These are phyloP conservation scores for Globisporangium canariense DNA, from an alignment of 352 stramenopile genomes.

Conservation along the genomic window DNA sequence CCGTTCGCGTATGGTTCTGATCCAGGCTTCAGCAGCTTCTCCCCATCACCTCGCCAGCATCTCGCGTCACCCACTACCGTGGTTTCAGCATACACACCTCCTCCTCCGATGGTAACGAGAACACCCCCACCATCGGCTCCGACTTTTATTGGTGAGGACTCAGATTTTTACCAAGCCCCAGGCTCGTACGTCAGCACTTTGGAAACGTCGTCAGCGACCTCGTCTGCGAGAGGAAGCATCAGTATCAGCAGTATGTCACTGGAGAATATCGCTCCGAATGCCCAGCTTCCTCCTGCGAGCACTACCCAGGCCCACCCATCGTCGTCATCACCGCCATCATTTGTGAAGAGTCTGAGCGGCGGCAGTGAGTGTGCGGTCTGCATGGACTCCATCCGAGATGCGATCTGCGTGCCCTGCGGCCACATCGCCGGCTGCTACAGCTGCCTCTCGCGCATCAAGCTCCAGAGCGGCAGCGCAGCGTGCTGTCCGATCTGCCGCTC, in stretches of 20 bases:
- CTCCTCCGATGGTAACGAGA: background rate
- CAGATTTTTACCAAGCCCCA: constrained; percentile 4
- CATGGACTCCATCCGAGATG: constrained; percentile 36
- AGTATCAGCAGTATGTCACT: background rate
- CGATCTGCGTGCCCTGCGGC: constrained; percentile 51
- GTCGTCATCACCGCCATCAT: background rate
- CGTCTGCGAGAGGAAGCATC: background rate
- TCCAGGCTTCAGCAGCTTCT: constrained; percentile 4
- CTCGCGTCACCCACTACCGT: constrained; percentile 15
- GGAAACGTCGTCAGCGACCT: background rate
- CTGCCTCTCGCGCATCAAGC: constrained; percentile 40
- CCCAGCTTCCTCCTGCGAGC: background rate
- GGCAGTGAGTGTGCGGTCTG: constrained; percentile 43
- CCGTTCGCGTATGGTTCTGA: background rate
- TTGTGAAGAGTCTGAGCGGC: background rate
- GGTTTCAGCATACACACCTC: constrained; percentile 2
- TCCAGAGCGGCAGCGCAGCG: constrained; percentile 15
- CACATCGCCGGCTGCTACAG: constrained; percentile 44
- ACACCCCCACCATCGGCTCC: constrained; percentile 12
- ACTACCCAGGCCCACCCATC: background rate
- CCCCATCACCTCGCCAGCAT: constrained; percentile 4
- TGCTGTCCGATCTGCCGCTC: constrained; percentile 47
- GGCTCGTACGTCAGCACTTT: constrained; percentile 2
- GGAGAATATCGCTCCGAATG: background rate
- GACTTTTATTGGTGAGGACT: constrained; percentile 5